Evolutionary conservation across 2,329 filamentous ascomycete genomes (phyloP).

Genomic region (Huntiella moniliformis): DNA sequence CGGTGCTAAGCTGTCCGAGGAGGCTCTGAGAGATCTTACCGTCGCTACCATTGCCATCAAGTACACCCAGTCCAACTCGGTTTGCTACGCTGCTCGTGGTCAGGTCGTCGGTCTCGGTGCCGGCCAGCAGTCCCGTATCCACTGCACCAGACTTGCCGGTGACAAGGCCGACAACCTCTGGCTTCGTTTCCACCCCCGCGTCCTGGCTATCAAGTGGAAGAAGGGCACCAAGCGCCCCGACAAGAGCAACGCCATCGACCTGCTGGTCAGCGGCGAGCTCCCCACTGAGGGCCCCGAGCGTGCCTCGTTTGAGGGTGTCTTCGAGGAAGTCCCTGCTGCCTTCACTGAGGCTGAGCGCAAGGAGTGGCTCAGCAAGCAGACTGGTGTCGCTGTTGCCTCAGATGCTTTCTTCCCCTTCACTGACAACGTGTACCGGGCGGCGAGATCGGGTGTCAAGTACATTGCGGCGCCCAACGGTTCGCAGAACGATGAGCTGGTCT

Average conservation of each 20-base stretch:
- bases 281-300: conserved; percentile 70
- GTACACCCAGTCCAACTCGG: conserved; percentile 97
- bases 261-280: conserved; percentile 79
- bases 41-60: conserved; percentile 95
- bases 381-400: conserved; percentile 68
- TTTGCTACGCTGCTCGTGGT: conserved; percentile 89
- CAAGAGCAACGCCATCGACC: conserved; percentile 95
- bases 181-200: conserved; percentile 90
- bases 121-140: conserved; percentile 92
- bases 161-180: conserved; percentile 99
- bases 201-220: conserved; percentile 85
- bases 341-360: conserved; percentile 74
- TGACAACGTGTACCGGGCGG: conserved; percentile 89
- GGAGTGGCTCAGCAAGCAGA: conserved; percentile 68
- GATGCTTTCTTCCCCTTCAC: conserved; percentile 99
- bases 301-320: conserved; percentile 70
- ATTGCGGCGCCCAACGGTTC: conserved; percentile 84
- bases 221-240: conserved; percentile 90
- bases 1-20: conserved; percentile 50
- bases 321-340: conserved; percentile 67
- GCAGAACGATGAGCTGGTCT: conserved; percentile 65
- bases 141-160: conserved; percentile 91
- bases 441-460: conserved; percentile 81
- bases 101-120: conserved; percentile 89
- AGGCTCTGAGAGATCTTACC: conserved; percentile 72